These are phyloP conservation scores for Anaeromyces robustus DNA, from an alignment of 192 early-diverging fungal genomes.

Conservation along the genomic window DNA sequence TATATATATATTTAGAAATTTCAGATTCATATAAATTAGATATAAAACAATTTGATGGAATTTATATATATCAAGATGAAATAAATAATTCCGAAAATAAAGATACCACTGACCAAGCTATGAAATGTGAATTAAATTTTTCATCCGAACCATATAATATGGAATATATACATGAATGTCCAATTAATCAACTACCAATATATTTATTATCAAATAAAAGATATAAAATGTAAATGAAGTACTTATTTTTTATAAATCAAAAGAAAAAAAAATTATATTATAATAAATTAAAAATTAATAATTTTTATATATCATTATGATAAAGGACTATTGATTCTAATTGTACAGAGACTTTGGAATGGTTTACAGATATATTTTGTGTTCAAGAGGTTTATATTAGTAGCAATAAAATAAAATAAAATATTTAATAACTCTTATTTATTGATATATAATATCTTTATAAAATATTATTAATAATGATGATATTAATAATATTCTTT, in stretches of 20 bases:
- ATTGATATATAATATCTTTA: too few relatives aligned
- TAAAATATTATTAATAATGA: too few relatives aligned
- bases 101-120: not conserved
- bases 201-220: not conserved
- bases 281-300: too few relatives aligned
- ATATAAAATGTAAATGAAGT: not conserved
- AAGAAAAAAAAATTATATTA: too few relatives aligned
- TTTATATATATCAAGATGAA: not conserved
- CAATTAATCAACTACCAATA: not conserved
- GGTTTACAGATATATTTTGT: not conserved
- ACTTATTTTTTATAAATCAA: too few relatives aligned
- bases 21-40: not conserved
- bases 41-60: not conserved
- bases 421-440: not conserved
- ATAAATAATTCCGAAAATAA: not conserved
- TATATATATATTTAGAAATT: too few relatives aligned
- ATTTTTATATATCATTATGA: too few relatives aligned
- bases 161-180: not conserved
- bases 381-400: not conserved
- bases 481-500: too few relatives aligned
- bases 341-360: not conserved
- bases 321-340: not conserved
- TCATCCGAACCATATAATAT: not conserved
- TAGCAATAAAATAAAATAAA: not conserved
- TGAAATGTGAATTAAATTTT: not conserved